These are phyloP conservation scores for Syzygium malaccense DNA, from an alignment of 441 rosid genomes.

Conservation along the genomic window DNA sequence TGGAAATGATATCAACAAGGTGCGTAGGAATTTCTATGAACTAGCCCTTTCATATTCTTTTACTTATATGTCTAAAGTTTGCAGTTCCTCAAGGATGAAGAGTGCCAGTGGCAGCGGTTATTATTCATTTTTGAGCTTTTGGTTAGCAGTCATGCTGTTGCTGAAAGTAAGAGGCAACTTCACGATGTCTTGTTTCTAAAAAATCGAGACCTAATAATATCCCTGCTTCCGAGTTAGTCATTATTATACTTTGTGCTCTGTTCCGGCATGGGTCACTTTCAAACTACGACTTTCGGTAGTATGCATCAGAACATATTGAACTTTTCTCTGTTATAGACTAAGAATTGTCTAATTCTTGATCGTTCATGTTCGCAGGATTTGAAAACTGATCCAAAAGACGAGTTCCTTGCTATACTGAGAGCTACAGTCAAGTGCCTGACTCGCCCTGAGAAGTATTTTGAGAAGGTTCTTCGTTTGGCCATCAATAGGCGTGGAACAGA, in stretches of 20 bases:
- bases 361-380: constrained; percentile 30
- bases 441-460: constrained; percentile 63
- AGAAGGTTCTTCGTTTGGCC: constrained; percentile 58
- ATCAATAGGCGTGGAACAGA: constrained; percentile 68
- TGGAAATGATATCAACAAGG: constrained; percentile 67
- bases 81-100: background rate
- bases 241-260: background rate
- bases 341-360: background rate
- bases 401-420: constrained; percentile 57
- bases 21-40: background rate
- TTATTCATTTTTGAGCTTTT: background rate
- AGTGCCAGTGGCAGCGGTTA: background rate
- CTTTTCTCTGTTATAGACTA: background rate
- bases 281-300: background rate
- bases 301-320: background rate
- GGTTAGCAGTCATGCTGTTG: background rate
- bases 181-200: background rate
- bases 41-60: background rate
- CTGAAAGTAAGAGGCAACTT: background rate
- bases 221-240: background rate
- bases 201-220: background rate
- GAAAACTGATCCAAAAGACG: constrained; percentile 59
- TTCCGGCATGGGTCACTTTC: background rate
- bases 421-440: constrained; percentile 65
- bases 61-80: too few species aligned